phyloP scores from a whole-genome alignment of 768 basidiomycete species.

The Phaeotremella fagi region DNA sequence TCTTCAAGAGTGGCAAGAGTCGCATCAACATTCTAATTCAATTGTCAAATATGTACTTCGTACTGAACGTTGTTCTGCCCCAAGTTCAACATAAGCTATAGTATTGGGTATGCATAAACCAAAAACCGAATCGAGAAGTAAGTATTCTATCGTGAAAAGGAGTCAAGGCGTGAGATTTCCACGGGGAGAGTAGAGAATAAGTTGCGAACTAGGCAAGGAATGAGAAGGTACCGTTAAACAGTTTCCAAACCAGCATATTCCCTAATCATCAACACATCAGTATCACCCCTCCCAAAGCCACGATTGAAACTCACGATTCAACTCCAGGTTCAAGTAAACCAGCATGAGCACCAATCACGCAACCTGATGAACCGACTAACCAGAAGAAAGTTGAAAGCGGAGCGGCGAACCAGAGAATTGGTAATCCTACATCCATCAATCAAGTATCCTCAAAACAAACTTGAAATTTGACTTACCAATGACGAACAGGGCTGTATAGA shows the following conservation, averaged over 20 bases:
- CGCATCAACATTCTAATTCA: too few species aligned
- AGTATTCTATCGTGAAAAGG: too few species aligned
- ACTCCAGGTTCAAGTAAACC: constrained; percentile 85
- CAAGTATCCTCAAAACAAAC: neutral
- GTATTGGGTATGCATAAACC: too few species aligned
- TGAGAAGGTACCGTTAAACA: neutral
- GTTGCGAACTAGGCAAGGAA: neutral
- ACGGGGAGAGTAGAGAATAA: too few species aligned
- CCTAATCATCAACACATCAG: neutral
- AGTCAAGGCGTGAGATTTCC: too few species aligned
- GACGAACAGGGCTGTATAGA: constrained; percentile 82
- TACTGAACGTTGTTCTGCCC: too few species aligned
- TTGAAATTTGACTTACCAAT: constrained; percentile 51
- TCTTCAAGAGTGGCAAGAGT: too few species aligned
- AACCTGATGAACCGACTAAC: constrained; percentile 79
- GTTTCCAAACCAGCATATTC: neutral
- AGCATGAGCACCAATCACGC: constrained; percentile 81
- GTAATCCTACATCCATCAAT: constrained; percentile 18
- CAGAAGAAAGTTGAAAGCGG: constrained; percentile 77
- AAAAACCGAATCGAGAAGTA: too few species aligned
- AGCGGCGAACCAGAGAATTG: constrained; percentile 45
- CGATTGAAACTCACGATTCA: constrained; percentile 51
- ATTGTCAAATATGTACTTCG: too few species aligned
- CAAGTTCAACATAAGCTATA: too few species aligned
- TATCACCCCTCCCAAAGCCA: neutral